A percentile compares a stretch with the other conserved stretches of the same genome.
Conservation (phyloP, 768 basidiomycete species). For the Nidula microcarpa region DNA sequence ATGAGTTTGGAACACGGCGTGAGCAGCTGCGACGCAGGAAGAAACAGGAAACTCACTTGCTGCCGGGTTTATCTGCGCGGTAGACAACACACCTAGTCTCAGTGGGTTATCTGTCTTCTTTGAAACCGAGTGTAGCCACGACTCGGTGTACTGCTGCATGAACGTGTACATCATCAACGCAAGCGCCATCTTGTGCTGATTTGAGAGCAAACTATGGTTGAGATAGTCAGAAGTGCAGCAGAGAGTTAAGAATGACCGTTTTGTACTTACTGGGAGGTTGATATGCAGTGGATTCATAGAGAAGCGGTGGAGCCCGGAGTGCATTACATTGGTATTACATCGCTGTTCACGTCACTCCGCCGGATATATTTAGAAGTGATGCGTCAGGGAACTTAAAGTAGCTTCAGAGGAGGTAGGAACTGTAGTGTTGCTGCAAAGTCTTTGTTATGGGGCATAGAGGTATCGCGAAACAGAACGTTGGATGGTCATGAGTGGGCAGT, state of each 20-base stretch:
- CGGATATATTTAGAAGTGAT: too few relatives aligned
- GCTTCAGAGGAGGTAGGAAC: too few relatives aligned
- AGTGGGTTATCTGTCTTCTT: slow-evolving; percentile 16
- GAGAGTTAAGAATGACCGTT: background rate
- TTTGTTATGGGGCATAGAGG: too few relatives aligned
- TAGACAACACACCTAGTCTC: slow-evolving; percentile 22
- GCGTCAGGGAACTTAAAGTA: too few relatives aligned
- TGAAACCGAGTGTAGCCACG: slow-evolving; percentile 14
- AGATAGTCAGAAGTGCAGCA: background rate
- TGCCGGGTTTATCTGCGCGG: slow-evolving; percentile 18
- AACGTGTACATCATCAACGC: slow-evolving; percentile 14
- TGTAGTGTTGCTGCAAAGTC: too few relatives aligned
- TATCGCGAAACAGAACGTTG: too few relatives aligned
- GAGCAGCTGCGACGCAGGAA: background rate
- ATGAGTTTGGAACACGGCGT: background rate
- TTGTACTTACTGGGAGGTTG: background rate
- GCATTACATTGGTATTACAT: too few relatives aligned
- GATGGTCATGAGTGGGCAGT: too few relatives aligned
- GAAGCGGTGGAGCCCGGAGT: too few relatives aligned
- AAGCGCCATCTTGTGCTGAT: slow-evolving; percentile 15
- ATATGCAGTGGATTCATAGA: too few relatives aligned
- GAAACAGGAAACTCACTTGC: background rate
- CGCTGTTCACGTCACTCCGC: too few relatives aligned
- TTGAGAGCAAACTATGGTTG: too few relatives aligned
- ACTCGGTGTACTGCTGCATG: slow-evolving; percentile 15